phyloP scores from a whole-genome alignment of 805 yeast genomes.

The Yamadazyma laniorum region DNA sequence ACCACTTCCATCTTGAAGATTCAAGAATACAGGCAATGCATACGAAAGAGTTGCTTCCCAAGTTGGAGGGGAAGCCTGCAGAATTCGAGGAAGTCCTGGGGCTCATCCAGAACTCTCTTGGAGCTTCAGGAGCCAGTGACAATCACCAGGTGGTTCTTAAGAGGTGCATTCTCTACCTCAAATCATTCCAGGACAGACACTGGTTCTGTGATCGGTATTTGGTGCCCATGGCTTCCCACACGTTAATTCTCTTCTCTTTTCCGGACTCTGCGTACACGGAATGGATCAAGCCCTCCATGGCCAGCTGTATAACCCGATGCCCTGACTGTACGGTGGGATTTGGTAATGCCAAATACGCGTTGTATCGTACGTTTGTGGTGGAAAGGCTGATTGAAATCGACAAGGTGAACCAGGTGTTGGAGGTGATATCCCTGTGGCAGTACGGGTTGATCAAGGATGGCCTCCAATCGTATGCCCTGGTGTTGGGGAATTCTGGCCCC shows the following conservation, averaged over 20 bases:
- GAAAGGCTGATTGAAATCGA: constrained; percentile 42
- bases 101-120: constrained; percentile 4
- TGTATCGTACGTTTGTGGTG: constrained; percentile 51
- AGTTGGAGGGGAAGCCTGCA: constrained; percentile 3
- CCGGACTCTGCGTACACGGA: constrained; percentile 44
- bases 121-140: constrained; percentile 5
- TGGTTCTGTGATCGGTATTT: constrained; percentile 55
- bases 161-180: constrained; percentile 24
- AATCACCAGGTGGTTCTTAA: constrained; percentile 10
- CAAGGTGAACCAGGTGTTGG: constrained; percentile 30
- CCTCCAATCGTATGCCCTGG: neutral
- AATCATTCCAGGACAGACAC: constrained; percentile 32
- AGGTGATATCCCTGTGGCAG: constrained; percentile 38
- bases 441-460: neutral
- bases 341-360: constrained; percentile 49
- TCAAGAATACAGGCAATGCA: too few relatives aligned
- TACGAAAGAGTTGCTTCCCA: too few relatives aligned
- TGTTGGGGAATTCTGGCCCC: neutral
- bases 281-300: constrained; percentile 42
- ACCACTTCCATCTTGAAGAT: too few relatives aligned
- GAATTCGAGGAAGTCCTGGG: constrained; percentile 8
- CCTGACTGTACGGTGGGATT: constrained; percentile 53
- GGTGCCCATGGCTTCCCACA: constrained; percentile 50
- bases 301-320: constrained; percentile 46
- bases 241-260: constrained; percentile 61